A percentile compares a stretch with the other conserved stretches of the same genome.
These are phyloP conservation scores for Fusarium dimerum DNA, from an alignment of 2,329 filamentous ascomycete genomes.

Conservation along the genomic window DNA sequence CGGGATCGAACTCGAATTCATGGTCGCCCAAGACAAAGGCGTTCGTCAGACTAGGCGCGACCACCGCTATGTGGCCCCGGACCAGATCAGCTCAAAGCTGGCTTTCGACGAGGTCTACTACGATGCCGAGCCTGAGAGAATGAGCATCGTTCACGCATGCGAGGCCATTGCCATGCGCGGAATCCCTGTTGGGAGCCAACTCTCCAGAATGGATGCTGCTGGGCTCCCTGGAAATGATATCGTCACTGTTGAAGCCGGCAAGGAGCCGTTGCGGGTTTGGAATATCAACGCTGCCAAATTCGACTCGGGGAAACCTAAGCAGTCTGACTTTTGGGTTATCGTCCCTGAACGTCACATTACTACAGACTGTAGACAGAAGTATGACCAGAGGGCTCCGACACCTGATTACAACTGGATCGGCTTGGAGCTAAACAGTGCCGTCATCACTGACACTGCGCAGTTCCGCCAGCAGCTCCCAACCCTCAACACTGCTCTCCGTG, in stretches of 20 bases:
- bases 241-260: slow-evolving; percentile 9
- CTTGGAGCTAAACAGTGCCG: slow-evolving; percentile 29
- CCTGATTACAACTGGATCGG: slow-evolving; percentile 25
- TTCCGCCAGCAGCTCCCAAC: slow-evolving; percentile 22
- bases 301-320: neutral
- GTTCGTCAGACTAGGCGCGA: neutral
- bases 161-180: slow-evolving; percentile 19
- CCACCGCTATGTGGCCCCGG: too few relatives aligned
- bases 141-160: slow-evolving; percentile 23
- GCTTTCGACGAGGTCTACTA: slow-evolving; percentile 15
- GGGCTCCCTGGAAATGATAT: slow-evolving; percentile 6
- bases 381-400: slow-evolving; percentile 14
- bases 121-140: neutral
- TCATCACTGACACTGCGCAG: slow-evolving; percentile 19
- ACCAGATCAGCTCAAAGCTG: too few relatives aligned
- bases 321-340: slow-evolving; percentile 22
- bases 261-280: slow-evolving; percentile 21
- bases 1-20: slow-evolving; percentile 31
- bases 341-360: slow-evolving; percentile 25
- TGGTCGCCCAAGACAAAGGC: slow-evolving; percentile 20
- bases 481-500: slow-evolving; percentile 17
- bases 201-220: slow-evolving; percentile 1
- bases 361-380: slow-evolving; percentile 13
- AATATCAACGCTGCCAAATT: slow-evolving; percentile 5
- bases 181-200: slow-evolving; percentile 19